Evolutionary conservation across 225 moss, liverwort and hornwort species (phyloP), one percentile per base, ranked within the genome.

Genomic region (Rhytidiadelphus loreus): DNA sequence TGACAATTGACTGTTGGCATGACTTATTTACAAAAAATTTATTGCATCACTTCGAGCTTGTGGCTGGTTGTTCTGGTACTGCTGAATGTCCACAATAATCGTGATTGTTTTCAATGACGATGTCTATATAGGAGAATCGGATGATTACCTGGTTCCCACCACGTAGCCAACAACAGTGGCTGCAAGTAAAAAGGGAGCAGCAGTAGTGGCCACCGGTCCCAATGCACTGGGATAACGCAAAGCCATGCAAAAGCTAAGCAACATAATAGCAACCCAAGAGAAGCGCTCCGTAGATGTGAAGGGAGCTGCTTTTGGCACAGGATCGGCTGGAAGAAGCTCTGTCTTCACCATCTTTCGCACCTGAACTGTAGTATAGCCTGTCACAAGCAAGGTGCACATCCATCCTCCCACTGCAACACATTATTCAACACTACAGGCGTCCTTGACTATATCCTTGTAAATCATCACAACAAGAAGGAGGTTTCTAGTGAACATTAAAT

Each of bases 261-360:
- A 74, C 88, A 90, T 83, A 55, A 89, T 79, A 74, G 89, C 79
- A 81, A 87, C 88, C 95, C 96, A 94, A 44, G 91, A 88, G 70
- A 88, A 92, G 68, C 92, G 30, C 92, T 99, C 99, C 71, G 75
- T 83, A 44, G 90, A 89, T 78, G 96, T 91, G 69, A 99, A 99
- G 52, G 97, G 96, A 58, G 95, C 89, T 87, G 95, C 92, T 88
- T 96, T 97, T 52, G 96, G 94, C 39, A 95, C 94, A 89, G 93
- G 92, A 46, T 97, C 99, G 28, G 89, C 90, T 82, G 96, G 95
- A 65, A 94, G 91, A 82, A 97, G 89, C 85, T 95, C 93, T 61
- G 99, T 99, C 85, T 96, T 97, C 82, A 99, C 97, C 78, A 97
- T 84, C 85, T 86, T 91, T 78, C 99, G 94, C 87, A 99, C 96